Conservation (phyloP, 1,284 basidiomycete genomes). For the Phellopilus nigrolimitatus region DNA sequence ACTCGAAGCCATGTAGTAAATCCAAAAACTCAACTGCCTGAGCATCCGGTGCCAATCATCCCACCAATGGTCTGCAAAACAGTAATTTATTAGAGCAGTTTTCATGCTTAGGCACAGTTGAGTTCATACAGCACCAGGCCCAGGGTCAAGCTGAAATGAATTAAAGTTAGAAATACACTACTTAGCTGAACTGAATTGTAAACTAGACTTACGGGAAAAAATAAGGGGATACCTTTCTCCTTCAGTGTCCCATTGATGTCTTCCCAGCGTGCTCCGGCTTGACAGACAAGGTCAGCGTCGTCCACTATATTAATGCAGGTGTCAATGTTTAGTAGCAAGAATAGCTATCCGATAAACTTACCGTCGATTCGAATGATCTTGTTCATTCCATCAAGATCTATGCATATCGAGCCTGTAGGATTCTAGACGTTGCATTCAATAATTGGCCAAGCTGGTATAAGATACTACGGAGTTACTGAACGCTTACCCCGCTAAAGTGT, state of each 20-base stretch:
- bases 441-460: neutral
- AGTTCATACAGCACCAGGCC: constrained; percentile 41
- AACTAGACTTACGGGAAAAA: constrained; percentile 54
- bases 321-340: constrained; percentile 20
- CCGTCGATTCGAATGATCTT: constrained; percentile 50
- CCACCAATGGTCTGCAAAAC: constrained; percentile 45
- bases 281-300: constrained; percentile 72
- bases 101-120: neutral
- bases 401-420: constrained; percentile 67
- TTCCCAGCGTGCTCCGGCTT: constrained; percentile 85
- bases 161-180: neutral
- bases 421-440: constrained; percentile 32
- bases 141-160: constrained; percentile 42
- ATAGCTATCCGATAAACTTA: constrained; percentile 19
- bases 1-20: neutral
- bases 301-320: constrained; percentile 32
- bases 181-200: neutral
- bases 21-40: constrained; percentile 42
- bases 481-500: constrained; percentile 57
- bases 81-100: neutral
- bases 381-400: constrained; percentile 65
- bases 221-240: constrained; percentile 61
- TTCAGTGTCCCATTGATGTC: constrained; percentile 77
- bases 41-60: constrained; percentile 54
- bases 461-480: constrained; percentile 3